phyloP scores from a whole-genome alignment of 148 eudicot species.

The Rhododendron vialii region DNA sequence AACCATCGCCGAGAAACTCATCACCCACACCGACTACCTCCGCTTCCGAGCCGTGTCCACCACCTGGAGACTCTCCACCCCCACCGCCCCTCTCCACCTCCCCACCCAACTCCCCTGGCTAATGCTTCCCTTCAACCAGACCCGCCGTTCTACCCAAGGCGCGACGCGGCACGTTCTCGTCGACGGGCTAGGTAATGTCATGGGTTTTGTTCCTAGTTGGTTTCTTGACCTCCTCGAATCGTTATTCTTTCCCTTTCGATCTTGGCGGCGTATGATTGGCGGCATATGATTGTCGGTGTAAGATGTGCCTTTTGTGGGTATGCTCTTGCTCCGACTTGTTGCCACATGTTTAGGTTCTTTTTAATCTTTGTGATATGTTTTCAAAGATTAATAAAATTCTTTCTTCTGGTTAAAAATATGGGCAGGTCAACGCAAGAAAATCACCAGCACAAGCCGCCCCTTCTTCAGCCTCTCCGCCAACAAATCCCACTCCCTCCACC shows the following conservation, averaged over 20 bases:
- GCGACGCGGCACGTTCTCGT: not conserved
- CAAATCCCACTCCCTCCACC: constrained; percentile 30
- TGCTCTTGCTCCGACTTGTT: too few species aligned
- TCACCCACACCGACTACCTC: constrained; percentile 39
- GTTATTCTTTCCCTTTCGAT: too few species aligned
- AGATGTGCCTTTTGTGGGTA: too few species aligned
- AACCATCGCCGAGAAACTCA: constrained; percentile 32
- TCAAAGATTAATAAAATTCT: too few species aligned
- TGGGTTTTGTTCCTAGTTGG: not conserved
- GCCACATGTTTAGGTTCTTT: too few species aligned
- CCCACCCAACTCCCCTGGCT: constrained; percentile 73
- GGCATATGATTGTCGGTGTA: too few species aligned
- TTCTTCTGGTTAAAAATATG: too few species aligned
- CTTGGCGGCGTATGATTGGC: too few species aligned
- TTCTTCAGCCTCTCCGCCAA: constrained; percentile 35
- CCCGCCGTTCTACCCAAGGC: not conserved
- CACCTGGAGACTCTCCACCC: constrained; percentile 39
- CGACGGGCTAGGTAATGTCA: not conserved
- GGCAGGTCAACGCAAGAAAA: not conserved
- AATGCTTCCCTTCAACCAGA: constrained; percentile 39
- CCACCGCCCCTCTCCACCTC: constrained; percentile 27
- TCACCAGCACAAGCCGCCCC: constrained; percentile 11
- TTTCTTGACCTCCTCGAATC: not conserved
- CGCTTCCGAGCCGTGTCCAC: constrained; percentile 59
- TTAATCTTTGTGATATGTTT: too few species aligned